A percentile compares a stretch with the other conserved stretches of the same genome.
Evolutionary conservation across 805 yeast species (phyloP).

Genomic region (Pichia rugopelliculosa): DNA sequence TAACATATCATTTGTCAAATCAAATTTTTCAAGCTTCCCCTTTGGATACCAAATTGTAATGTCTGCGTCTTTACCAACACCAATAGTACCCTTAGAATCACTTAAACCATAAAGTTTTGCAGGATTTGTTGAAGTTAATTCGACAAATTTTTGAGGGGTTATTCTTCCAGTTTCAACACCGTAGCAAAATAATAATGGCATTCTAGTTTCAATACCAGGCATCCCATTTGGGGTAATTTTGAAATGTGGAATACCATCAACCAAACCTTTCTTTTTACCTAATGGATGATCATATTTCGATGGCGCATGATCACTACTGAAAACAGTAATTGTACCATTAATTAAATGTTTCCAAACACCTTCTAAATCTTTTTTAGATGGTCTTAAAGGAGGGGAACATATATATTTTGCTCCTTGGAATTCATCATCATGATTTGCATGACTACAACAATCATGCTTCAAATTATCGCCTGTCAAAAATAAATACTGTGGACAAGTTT

Average conservation of each 20-base stretch:
- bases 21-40: constrained; percentile 20
- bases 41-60: constrained; percentile 40
- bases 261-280: constrained; percentile 36
- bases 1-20: constrained; percentile 24
- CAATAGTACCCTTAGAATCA: constrained; percentile 34
- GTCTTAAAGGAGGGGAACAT: constrained; percentile 42
- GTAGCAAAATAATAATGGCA: constrained; percentile 34
- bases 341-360: constrained; percentile 38
- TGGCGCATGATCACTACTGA: constrained; percentile 40
- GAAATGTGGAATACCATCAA: constrained; percentile 33
- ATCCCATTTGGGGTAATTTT: constrained; percentile 39
- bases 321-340: constrained; percentile 39
- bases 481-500: constrained; percentile 43
- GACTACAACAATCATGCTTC: constrained; percentile 15
- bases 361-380: constrained; percentile 30
- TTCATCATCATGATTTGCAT: constrained; percentile 24
- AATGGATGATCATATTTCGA: constrained; percentile 33
- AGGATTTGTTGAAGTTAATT: constrained; percentile 37
- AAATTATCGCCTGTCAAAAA: constrained; percentile 34
- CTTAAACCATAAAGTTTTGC: constrained; percentile 39
- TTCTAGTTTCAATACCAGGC: constrained; percentile 40
- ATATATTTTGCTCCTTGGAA: constrained; percentile 41
- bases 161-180: constrained; percentile 36
- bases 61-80: constrained; percentile 41
- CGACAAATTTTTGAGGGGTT: constrained; percentile 36